Evolutionary conservation across 495 filamentous ascomycete species (phyloP).

Genomic region (Thermochaetoides thermophila): DNA sequence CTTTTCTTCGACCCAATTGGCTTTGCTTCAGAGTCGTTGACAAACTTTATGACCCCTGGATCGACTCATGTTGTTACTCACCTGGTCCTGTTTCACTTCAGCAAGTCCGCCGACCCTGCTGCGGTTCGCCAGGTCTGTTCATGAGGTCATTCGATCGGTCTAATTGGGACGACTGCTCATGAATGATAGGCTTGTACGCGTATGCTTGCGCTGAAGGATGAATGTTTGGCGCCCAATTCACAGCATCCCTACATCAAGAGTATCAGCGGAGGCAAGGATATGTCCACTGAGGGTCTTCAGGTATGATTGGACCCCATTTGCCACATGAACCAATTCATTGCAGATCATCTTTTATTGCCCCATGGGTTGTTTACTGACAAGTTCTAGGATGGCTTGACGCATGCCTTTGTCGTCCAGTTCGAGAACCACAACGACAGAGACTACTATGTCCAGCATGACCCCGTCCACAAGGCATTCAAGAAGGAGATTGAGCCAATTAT

Average conservation of each 20-base stretch:
- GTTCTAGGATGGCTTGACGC: conserved; percentile 34
- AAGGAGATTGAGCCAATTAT: conserved; percentile 21
- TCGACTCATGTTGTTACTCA: conserved; percentile 27
- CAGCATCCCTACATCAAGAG: conserved; percentile 43
- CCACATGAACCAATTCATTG: neutral
- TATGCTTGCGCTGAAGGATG: conserved; percentile 22
- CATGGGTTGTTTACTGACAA: neutral
- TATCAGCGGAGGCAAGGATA: conserved; percentile 44
- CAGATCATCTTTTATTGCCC: neutral
- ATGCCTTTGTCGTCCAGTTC: conserved; percentile 51
- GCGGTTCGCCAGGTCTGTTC: conserved; percentile 33
- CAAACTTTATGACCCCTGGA: neutral
- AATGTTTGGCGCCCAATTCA: conserved; percentile 31
- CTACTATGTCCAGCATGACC: conserved; percentile 40
- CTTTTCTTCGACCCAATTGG: conserved; percentile 12
- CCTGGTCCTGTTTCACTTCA: conserved; percentile 48
- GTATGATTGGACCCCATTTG: conserved; percentile 20
- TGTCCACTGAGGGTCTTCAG: conserved; percentile 45
- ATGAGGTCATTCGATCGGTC: neutral
- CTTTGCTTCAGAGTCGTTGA: conserved; percentile 5
- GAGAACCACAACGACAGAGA: conserved; percentile 38
- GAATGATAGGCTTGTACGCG: conserved; percentile 9
- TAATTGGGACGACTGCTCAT: neutral
- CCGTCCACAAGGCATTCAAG: conserved; percentile 33
- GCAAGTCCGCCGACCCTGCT: conserved; percentile 21